Conservation (phyloP, 2,329 filamentous ascomycete genomes). For the Hypomyces rosellus region DNA sequence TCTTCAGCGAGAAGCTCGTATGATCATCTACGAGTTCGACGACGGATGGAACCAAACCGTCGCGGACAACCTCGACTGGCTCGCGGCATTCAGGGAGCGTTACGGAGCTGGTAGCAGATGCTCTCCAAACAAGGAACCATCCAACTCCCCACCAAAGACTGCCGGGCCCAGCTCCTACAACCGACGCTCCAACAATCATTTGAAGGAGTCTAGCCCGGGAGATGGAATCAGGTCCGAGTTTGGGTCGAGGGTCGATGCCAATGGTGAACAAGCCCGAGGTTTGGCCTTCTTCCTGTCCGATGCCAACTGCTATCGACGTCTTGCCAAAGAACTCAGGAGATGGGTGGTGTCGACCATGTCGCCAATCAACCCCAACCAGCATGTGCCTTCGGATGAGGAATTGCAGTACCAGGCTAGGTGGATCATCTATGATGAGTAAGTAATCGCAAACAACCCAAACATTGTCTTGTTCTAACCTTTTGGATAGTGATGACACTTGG, state of each 20-base stretch:
- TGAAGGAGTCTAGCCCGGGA: neutral
- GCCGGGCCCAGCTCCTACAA: neutral
- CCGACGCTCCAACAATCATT: neutral
- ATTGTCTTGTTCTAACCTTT: conserved; percentile 15
- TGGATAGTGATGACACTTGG: conserved; percentile 41
- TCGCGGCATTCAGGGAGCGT: conserved; percentile 45
- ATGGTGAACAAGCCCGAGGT: conserved; percentile 12
- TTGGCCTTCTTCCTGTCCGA: conserved; percentile 48
- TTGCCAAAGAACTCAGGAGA: conserved; percentile 47
- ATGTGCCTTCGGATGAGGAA: conserved; percentile 55
- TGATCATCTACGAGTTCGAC: conserved; percentile 57
- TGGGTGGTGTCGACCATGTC: conserved; percentile 50
- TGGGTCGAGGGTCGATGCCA: neutral
- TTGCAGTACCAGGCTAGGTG: conserved; percentile 58
- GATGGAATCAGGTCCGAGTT: neutral
- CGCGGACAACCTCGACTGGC: conserved; percentile 50
- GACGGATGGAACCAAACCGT: conserved; percentile 60
- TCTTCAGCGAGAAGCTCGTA: conserved; percentile 50
- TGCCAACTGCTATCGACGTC: conserved; percentile 52
- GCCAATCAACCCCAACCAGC: conserved; percentile 52
- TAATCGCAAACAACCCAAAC: conserved; percentile 9
- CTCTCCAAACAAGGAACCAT: neutral
- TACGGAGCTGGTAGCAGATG: conserved; percentile 25
- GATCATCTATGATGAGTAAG: conserved; percentile 57
- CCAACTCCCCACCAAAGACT: neutral